Conservation (phyloP, 2,329 filamentous ascomycete species). For the Neoscytalidium dimidiatum region DNA sequence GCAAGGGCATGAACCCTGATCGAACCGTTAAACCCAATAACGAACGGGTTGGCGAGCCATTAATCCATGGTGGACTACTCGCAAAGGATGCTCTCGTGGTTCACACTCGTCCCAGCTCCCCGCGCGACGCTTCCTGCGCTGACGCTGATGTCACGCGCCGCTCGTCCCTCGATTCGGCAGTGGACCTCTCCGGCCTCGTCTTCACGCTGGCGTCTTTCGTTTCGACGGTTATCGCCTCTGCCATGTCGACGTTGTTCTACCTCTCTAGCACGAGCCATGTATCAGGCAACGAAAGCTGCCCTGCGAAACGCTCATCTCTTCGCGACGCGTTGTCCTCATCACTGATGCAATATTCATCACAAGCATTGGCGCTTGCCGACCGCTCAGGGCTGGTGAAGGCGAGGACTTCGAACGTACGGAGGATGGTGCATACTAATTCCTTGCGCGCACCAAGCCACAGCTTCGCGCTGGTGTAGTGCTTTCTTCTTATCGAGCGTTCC, state of each 20-base stretch:
- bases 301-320: not conserved
- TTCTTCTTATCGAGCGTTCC: no score
- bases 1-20: not conserved
- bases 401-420: no score
- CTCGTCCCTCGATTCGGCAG: not conserved
- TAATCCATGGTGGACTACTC: not conserved
- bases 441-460: not conserved
- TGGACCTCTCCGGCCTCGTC: not conserved
- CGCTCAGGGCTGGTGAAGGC: no score
- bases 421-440: no score
- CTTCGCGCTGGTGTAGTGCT: slow-evolving; percentile 1
- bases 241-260: not conserved
- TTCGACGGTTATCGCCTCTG: not conserved
- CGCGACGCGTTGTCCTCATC: not conserved
- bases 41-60: not conserved
- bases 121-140: not conserved
- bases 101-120: not conserved
- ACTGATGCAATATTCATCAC: not conserved
- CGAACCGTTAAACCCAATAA: not conserved
- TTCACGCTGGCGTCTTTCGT: not conserved
- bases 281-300: not conserved
- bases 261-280: not conserved
- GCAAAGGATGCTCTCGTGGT: not conserved
- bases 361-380: no score
- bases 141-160: not conserved